Evolutionary conservation across 1,284 basidiomycete species (phyloP), one percentile per base, ranked within the genome.

Genomic region (Austroboletus novae-zelandiae): DNA sequence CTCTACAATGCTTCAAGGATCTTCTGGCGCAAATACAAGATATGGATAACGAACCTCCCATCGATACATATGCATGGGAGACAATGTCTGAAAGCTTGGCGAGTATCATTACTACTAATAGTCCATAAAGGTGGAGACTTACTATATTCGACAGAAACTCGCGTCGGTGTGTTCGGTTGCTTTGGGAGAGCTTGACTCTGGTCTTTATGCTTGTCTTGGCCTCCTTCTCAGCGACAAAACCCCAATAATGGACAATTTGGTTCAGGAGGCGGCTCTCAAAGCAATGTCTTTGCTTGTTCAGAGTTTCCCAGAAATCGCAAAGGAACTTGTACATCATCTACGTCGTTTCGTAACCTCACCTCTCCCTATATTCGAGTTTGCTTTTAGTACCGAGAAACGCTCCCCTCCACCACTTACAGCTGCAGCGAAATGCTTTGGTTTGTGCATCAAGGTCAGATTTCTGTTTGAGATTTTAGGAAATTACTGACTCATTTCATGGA

Each of bases 311-410:
- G 81, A 86, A 18, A 83, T 92, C 47, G 91, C 92, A 1, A 69
- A 83, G 3, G 76, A 79, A 10, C 86, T 95, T 79, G 86, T 89
- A 0, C 77, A 77, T 39, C 91, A 94, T 61, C 76, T 98, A 35
- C 84, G 94, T 30, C 86, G 88, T 44, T 95, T 97, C 58, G 84
- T 96, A 25, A 94, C 91, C 9, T 89, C 88, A 2, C 94, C 94
- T 7, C 71, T 96, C 35, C 84, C 91, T 0, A 88, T 94, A 31
- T 94, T 97, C 60, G 89, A 95, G 61, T 86, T 88, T 59, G 86
- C 91, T 60, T 91, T 92, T 69, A 81, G 80, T 11, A 80, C 81
- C 10, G 86, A 88, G 52, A 83, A 81, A 29, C 77, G 83, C 35
- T 81, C 87, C 1, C 85, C 89, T 2, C 86, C 89, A 1, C 84